Percentiles rank a stretch among this genome's conserved stretches.
phyloP scores from a whole-genome alignment of 1,284 basidiomycete genomes.

The Exsudoporus floridanus region DNA sequence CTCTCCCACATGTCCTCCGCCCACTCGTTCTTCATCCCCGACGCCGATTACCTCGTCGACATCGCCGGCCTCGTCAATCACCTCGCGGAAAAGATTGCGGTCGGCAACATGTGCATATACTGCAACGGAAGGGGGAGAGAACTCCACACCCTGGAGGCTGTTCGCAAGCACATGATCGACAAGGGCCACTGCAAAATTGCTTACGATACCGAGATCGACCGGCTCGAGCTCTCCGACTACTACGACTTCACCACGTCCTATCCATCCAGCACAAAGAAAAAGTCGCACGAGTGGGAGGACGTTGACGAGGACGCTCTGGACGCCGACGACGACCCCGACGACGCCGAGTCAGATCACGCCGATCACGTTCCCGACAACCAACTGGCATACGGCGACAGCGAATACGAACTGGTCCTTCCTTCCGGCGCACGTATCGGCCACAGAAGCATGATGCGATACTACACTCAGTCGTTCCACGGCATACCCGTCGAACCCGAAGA shows the following conservation, averaged over 20 bases:
- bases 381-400: slow-evolving; percentile 71
- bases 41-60: slow-evolving; percentile 88
- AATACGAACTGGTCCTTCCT: slow-evolving; percentile 91
- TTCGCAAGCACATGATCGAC: slow-evolving; percentile 91
- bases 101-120: slow-evolving; percentile 91
- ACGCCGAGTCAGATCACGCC: slow-evolving; percentile 40
- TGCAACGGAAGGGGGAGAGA: slow-evolving; percentile 81
- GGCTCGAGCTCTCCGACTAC: slow-evolving; percentile 87
- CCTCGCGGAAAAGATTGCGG: slow-evolving; percentile 90
- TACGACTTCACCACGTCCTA: slow-evolving; percentile 91
- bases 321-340: slow-evolving; percentile 33
- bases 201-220: slow-evolving; percentile 80
- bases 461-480: slow-evolving; percentile 75
- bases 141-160: slow-evolving; percentile 80
- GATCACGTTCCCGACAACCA: slow-evolving; percentile 53
- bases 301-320: slow-evolving; percentile 43
- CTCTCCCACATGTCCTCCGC: slow-evolving; percentile 83
- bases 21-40: slow-evolving; percentile 97
- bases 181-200: slow-evolving; percentile 96
- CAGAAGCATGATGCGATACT: slow-evolving; percentile 83
- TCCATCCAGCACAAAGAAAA: slow-evolving; percentile 35
- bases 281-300: slow-evolving; percentile 61
- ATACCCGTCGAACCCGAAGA: slow-evolving; percentile 48
- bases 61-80: slow-evolving; percentile 80
- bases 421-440: slow-evolving; percentile 93